Evolutionary conservation across 2,329 filamentous ascomycete genomes (phyloP).

Genomic region (Cercospora zeae-maydis): DNA sequence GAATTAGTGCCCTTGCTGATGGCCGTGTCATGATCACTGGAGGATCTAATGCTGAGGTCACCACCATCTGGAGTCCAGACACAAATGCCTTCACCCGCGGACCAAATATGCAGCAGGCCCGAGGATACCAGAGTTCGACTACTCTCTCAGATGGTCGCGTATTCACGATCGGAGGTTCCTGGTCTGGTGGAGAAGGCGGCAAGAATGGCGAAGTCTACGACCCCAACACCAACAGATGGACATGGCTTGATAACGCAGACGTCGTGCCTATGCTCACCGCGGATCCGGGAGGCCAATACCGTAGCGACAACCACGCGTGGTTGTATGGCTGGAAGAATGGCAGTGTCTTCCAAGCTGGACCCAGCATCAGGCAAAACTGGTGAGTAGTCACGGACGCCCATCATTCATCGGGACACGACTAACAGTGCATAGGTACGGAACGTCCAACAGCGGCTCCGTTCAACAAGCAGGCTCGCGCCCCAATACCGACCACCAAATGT

Average conservation of each 20-base stretch:
- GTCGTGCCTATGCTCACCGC: constrained; percentile 36
- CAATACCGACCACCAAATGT: constrained; percentile 53
- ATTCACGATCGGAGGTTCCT: constrained; percentile 13
- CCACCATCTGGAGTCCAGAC: constrained; percentile 47
- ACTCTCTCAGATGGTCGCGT: constrained; percentile 53
- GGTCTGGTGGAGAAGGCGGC: constrained; percentile 48
- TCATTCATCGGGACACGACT: background rate
- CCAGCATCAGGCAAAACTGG: constrained; percentile 54
- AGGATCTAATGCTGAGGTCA: constrained; percentile 49
- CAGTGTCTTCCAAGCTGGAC: constrained; percentile 54
- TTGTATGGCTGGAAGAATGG: constrained; percentile 50
- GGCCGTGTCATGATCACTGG: constrained; percentile 54
- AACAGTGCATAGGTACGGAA: constrained; percentile 42
- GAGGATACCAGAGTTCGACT: constrained; percentile 52
- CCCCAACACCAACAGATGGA: constrained; percentile 48
- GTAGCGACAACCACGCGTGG: constrained; percentile 55
- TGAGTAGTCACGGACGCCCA: background rate
- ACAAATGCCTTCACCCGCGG: constrained; percentile 41
- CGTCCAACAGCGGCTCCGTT: constrained; percentile 42
- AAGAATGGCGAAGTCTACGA: constrained; percentile 56
- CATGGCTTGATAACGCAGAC: constrained; percentile 41
- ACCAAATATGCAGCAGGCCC: constrained; percentile 45
- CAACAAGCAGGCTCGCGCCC: constrained; percentile 44
- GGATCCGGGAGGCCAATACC: constrained; percentile 43
- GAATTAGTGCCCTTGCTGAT: constrained; percentile 49